Conservation (phyloP, 2,329 filamentous ascomycete species). For the Phialophora macrospora region DNA sequence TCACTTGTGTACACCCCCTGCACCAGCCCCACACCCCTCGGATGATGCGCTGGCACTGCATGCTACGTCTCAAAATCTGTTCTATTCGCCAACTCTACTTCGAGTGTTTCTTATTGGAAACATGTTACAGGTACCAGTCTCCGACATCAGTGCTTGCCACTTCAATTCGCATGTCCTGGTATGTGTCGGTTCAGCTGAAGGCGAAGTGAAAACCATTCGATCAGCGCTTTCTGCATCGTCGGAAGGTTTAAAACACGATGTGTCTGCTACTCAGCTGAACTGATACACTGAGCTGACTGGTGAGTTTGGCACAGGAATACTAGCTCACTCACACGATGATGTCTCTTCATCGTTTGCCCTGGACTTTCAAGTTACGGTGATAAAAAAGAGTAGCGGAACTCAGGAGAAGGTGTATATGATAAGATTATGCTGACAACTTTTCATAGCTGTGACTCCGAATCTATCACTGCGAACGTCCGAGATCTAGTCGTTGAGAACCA, state of each 20-base stretch:
- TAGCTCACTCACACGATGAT: background rate
- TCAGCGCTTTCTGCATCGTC: background rate
- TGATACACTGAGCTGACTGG: conserved; percentile 12
- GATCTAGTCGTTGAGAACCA: background rate
- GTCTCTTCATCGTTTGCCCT: background rate
- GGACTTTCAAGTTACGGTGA: conserved; percentile 4
- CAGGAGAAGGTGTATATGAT: conserved; percentile 2
- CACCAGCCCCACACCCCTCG: conserved; percentile 30
- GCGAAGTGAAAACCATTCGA: conserved; percentile 1
- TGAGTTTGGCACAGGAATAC: background rate
- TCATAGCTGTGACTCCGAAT: background rate
- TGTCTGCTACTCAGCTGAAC: conserved; percentile 15
- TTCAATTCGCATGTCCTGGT: conserved; percentile 3
- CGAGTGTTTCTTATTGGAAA: conserved; percentile 20
- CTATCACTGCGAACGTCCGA: background rate
- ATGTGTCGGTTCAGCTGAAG: conserved; percentile 2
- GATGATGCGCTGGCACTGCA: conserved; percentile 37
- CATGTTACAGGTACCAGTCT: conserved; percentile 24
- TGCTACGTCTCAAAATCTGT: conserved; percentile 17
- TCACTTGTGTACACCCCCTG: conserved; percentile 25
- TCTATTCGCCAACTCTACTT: conserved; percentile 19
- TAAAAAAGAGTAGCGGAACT: background rate
- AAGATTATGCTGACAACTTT: conserved; percentile 15
- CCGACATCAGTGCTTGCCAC: conserved; percentile 19
- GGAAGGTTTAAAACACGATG: conserved; percentile 3